Evolutionary conservation across 2,329 filamentous ascomycete genomes (phyloP), one percentile per base, ranked within the genome.

Genomic region (Colletotrichum neosansevieriae): DNA sequence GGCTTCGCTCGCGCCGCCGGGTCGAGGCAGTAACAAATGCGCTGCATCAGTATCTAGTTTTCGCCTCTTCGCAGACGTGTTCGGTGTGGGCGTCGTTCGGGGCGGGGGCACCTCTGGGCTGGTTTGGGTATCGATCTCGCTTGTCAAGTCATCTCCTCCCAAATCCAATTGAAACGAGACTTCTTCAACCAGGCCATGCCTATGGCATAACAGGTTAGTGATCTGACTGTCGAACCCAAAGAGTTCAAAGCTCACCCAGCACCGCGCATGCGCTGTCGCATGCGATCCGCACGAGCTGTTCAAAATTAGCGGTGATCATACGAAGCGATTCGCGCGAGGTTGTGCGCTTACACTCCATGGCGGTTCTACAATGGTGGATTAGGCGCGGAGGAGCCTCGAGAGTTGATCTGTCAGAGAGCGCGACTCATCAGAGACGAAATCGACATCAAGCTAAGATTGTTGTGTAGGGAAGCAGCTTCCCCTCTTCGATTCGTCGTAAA

Each of bases 221-320:
- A 2, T 3, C 56, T 10, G 29, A 17, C 7, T n/a, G 6, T 29
- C 9, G 13, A 54, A 66, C 50, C 68, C 57, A 29, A 47, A 44
- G 13, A 10, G 13, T 2, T 29, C 49, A 32, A 12, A 12, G 76
- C 85, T 72, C 82, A 89, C 88, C 88, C 86, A 47, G 88, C 88
- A 70, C 89, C 89, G 70, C 89, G 88, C 75, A 91, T 85, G 75
- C 89, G 88, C 79, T 89, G 84, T 71, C 88, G 87, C 80, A 90
- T 84, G 74, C 88, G 87, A 75, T 89, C 87, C 72, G 88, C 86
- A 72, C 88, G 87, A 74, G 83, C 85, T 87, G 65, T 40, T 24
- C 24, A 9, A 60, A 3, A 44, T 70, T 53, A 67, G 61, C 59
- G 49, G n/a, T 59, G 51, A n/a, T 60, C 44, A 50, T 34, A 61